Evolutionary conservation across 148 eudicot genomes (phyloP).

Genomic region (Camellia sinensis): DNA sequence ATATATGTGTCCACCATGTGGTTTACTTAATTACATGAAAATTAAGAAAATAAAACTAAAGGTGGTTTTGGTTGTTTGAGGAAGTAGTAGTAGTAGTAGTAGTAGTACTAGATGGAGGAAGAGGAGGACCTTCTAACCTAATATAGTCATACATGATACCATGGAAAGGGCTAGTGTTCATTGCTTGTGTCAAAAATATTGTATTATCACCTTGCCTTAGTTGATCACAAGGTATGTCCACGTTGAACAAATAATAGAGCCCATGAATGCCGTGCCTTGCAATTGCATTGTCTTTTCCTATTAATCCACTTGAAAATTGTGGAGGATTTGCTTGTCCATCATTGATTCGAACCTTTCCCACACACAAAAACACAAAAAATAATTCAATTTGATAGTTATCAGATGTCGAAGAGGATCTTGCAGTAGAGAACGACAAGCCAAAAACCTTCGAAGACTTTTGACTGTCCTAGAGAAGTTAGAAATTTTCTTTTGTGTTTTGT

Average conservation of each 20-base stretch:
- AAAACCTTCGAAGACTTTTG: no score
- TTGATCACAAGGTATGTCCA: constrained; percentile 41
- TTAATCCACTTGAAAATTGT: constrained; percentile 54
- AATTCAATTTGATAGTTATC: background rate
- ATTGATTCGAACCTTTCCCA: constrained; percentile 58
- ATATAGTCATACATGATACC: constrained; percentile 88
- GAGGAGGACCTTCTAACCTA: constrained; percentile 70
- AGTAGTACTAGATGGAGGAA: background rate
- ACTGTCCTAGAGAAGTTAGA: no score
- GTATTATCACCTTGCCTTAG: constrained; percentile 54
- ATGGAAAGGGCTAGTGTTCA: constrained; percentile 45
- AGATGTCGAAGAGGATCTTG: no score
- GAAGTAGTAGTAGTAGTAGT: background rate
- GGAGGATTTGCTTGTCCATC: constrained; percentile 46
- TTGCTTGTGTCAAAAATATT: constrained; percentile 62
- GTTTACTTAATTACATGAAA: no score
- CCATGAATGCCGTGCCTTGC: constrained; percentile 95
- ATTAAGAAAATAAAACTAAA: no score
- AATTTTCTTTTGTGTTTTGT: no score
- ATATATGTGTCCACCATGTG: no score
- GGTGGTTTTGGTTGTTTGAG: background rate
- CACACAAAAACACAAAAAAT: background rate
- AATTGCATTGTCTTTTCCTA: constrained; percentile 74
- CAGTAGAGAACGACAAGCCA: no score
- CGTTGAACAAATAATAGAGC: constrained; percentile 55